phyloP scores from a whole-genome alignment of 1,284 basidiomycete genomes.

The Microbotryum scabiosae region DNA sequence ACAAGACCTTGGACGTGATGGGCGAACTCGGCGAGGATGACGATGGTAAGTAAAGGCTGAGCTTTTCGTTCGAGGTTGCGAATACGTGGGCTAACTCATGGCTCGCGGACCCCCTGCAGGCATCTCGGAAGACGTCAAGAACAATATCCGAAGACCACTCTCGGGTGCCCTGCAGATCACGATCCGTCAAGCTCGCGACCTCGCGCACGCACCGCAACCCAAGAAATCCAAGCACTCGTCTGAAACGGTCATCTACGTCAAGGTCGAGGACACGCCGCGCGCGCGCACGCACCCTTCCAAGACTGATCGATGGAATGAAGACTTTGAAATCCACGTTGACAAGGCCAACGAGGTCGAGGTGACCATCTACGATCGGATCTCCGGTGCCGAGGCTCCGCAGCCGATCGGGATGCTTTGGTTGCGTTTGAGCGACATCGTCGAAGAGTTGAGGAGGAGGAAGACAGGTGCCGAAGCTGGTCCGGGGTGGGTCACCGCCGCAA shows the following conservation, averaged over 20 bases:
- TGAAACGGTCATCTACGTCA: conserved; percentile 88
- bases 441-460: conserved; percentile 88
- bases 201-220: conserved; percentile 84
- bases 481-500: conserved; percentile 83
- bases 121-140: conserved; percentile 62
- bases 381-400: conserved; percentile 54
- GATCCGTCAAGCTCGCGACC: conserved; percentile 79
- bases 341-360: conserved; percentile 98
- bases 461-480: conserved; percentile 64
- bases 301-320: conserved; percentile 95
- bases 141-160: conserved; percentile 83
- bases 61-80: no score
- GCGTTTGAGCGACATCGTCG: conserved; percentile 86
- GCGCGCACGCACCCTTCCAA: conserved; percentile 86
- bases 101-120: conserved; percentile 4
- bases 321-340: conserved; percentile 92
- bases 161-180: conserved; percentile 89
- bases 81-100: no score
- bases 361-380: conserved; percentile 86
- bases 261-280: conserved; percentile 90
- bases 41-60: conserved; percentile 46
- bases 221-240: conserved; percentile 56
- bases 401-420: conserved; percentile 97
- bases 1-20: conserved; percentile 90
- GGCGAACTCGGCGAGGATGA: conserved; percentile 76